Evolutionary conservation across 768 basidiomycete species (phyloP).

Genomic region (Suillus spraguei): DNA sequence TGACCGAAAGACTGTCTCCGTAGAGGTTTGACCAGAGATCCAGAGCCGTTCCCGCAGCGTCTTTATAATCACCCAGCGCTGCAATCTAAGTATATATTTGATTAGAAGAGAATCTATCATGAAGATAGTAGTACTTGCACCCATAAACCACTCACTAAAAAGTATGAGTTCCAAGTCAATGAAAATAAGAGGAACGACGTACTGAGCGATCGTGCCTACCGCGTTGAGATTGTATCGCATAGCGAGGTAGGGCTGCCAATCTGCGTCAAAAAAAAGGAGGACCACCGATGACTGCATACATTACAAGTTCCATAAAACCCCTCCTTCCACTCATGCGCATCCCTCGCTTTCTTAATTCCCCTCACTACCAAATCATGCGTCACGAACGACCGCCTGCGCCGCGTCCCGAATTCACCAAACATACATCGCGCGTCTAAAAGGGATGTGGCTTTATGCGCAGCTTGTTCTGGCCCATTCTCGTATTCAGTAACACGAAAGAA

Average conservation of each 20-base stretch:
- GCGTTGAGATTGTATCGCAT: constrained; percentile 64
- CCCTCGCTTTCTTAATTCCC: constrained; percentile 61
- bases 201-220: constrained; percentile 89
- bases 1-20: constrained; percentile 56
- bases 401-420: too few species aligned
- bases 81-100: constrained; percentile 56
- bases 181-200: constrained; percentile 31
- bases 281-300: constrained; percentile 43
- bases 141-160: constrained; percentile 89
- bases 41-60: constrained; percentile 72
- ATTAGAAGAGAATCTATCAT: background rate
- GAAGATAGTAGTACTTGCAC: constrained; percentile 43
- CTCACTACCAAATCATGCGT: constrained; percentile 36
- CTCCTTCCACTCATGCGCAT: constrained; percentile 14
- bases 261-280: constrained; percentile 4
- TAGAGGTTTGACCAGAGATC: constrained; percentile 87
- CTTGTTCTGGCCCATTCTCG: background rate
- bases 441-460: too few species aligned
- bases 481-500: background rate
- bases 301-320: constrained; percentile 85
- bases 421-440: too few species aligned
- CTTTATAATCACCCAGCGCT: constrained; percentile 80
- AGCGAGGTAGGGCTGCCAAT: constrained; percentile 76
- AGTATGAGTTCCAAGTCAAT: background rate
- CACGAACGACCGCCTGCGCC: too few species aligned